Percentiles rank a stretch among this genome's conserved stretches.
Evolutionary conservation across 768 basidiomycete species (phyloP).

Genomic region (Hypholoma fasciculare): DNA sequence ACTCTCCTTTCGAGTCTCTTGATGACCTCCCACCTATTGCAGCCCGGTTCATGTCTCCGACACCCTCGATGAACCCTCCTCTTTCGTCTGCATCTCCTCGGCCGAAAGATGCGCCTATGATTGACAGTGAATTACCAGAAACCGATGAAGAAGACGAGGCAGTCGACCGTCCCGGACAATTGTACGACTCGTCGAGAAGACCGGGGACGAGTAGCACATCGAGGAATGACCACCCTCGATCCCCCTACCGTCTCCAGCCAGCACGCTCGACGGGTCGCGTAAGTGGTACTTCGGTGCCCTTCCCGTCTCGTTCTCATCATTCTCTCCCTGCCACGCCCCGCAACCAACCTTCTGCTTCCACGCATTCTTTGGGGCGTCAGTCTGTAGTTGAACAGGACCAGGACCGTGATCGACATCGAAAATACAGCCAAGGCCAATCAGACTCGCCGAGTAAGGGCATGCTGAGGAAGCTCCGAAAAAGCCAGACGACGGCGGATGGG

Average conservation of each 20-base stretch:
- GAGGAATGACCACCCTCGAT: conserved; percentile 72
- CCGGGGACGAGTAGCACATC: conserved; percentile 29
- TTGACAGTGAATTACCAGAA: conserved; percentile 69
- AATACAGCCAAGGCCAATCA: conserved; percentile 47
- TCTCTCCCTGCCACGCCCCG: conserved; percentile 72
- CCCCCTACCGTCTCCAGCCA: conserved; percentile 65
- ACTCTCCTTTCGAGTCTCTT: conserved; percentile 68
- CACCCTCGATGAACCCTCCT: conserved; percentile 39
- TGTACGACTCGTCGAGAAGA: conserved; percentile 34
- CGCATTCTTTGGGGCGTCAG: conserved; percentile 76
- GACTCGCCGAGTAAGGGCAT: conserved; percentile 45
- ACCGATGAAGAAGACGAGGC: conserved; percentile 74
- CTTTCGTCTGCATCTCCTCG: conserved; percentile 37
- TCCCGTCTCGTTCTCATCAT: conserved; percentile 78
- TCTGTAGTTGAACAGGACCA: conserved; percentile 49
- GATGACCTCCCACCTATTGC: conserved; percentile 87
- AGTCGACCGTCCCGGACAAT: conserved; percentile 51
- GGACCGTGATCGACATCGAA: conserved; percentile 43
- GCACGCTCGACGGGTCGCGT: conserved; percentile 39
- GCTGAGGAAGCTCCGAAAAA: conserved; percentile 70
- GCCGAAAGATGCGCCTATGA: conserved; percentile 59
- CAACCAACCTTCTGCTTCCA: conserved; percentile 58
- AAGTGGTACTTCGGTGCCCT: conserved; percentile 58
- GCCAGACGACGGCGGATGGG: conserved; percentile 48
- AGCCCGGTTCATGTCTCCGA: conserved; percentile 86